These are phyloP conservation scores for Gaeumannomyces tritici DNA, from an alignment of 2,329 filamentous ascomycete species.

Conservation along the genomic window DNA sequence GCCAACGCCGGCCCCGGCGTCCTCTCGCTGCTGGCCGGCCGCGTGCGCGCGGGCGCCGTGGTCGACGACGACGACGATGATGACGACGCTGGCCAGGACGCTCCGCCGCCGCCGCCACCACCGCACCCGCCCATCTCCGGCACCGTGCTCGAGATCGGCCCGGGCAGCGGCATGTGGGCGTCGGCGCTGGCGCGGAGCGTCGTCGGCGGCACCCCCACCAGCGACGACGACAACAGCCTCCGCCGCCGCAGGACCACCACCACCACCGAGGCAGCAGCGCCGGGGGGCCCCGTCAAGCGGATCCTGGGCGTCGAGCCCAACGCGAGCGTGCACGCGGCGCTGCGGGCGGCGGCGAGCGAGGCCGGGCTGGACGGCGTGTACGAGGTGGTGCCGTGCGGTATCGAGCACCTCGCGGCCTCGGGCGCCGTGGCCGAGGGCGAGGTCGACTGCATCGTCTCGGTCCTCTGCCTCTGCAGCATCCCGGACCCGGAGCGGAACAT, in stretches of 20 bases:
- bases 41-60: constrained; percentile 27
- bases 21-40: constrained; percentile 44
- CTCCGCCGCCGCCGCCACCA: background rate
- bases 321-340: constrained; percentile 33
- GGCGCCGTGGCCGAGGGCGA: constrained; percentile 38
- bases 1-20: constrained; percentile 30
- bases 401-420: constrained; percentile 40
- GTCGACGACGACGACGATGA: constrained; percentile 12
- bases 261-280: no score
- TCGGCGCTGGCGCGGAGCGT: constrained; percentile 30
- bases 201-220: background rate
- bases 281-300: constrained; percentile 21
- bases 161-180: constrained; percentile 52
- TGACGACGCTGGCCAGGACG: no score
- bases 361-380: constrained; percentile 48
- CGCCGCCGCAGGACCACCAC: no score
- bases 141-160: constrained; percentile 51
- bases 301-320: constrained; percentile 61
- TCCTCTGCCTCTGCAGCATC: constrained; percentile 55
- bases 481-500: constrained; percentile 49
- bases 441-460: constrained; percentile 49
- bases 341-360: constrained; percentile 35
- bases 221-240: no score
- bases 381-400: constrained; percentile 52
- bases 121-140: constrained; percentile 32